Evolutionary conservation across 1,284 basidiomycete species (phyloP), one percentile per base, ranked within the genome.

Genomic region (Somion occarium): DNA sequence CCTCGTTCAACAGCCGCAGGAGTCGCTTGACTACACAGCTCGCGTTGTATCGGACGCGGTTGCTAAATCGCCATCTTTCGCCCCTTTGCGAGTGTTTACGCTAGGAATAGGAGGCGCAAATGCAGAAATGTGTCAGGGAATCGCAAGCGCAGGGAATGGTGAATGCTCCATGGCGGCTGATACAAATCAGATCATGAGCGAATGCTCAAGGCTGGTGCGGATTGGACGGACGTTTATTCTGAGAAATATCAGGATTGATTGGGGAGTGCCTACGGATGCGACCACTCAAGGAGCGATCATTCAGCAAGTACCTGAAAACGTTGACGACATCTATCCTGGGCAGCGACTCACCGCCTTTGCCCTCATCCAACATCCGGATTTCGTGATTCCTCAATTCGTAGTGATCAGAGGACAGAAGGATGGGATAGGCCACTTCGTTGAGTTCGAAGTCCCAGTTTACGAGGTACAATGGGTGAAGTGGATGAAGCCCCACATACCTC

Each of bases 131-230:
- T 80, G 79, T 55, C 69, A 76, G 56, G 63, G 69, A 2, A 74
- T 83, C 15, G 79, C 81, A 1, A 57, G 65, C 12, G 69, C 68
- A 1, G 82, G 82, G 1, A 70, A 75, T 18, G 82, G 81, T 5
- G 66, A 69, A n/a, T 74, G 60, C 51, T 59, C 79, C 1, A 73
- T 75, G 53, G 76, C 80, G 1, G 57, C 67, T 9, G 56, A 67
- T 3, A 61, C 70, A 5, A 76, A 77, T 51, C 68, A 68, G 20
- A 80, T 83, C 24, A 53, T 69, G 5, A 68, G 58, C 1, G 78
- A 78, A 56, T 80, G 79, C 49, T 68, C 73, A 2, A 66, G 62
- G 9, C 68, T 83, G 5, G 63, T 83, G 38, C 71, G 68, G 7
- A 78, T 79, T 4, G 78, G 79, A 22, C 64, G 73, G 25, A 72